Evolutionary conservation across 306 rosid genomes (phyloP).

Genomic region (Castanospermum australe): DNA sequence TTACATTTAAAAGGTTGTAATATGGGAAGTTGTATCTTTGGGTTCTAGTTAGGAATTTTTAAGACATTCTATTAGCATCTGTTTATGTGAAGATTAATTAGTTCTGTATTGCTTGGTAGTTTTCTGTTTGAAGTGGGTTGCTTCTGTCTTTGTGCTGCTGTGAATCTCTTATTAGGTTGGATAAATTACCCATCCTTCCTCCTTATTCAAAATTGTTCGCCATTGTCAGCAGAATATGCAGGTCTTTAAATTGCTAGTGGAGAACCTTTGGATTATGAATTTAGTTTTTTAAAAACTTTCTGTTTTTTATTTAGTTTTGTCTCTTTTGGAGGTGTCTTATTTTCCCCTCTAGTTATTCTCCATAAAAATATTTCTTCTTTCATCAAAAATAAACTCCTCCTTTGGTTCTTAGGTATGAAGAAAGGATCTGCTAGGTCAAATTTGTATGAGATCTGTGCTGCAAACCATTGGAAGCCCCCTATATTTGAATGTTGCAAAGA

Average conservation of each 20-base stretch:
- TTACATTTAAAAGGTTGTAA: neutral
- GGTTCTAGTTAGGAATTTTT: neutral
- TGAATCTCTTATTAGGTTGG: neutral
- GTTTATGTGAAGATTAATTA: neutral
- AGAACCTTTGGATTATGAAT: neutral
- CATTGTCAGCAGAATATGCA: neutral
- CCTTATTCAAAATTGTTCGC: neutral
- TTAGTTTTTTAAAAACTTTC: neutral
- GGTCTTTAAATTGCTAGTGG: neutral
- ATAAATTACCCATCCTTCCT: neutral
- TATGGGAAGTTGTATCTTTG: neutral
- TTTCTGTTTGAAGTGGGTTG: neutral
- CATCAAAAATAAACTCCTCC: neutral
- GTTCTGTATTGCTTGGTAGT: neutral
- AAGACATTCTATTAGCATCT: neutral
- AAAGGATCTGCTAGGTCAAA: constrained; percentile 46
- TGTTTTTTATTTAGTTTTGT: neutral
- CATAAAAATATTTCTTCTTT: neutral
- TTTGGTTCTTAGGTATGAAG: constrained; percentile 39
- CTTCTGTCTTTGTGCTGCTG: neutral
- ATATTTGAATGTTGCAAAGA: constrained; percentile 65
- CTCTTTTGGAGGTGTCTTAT: neutral
- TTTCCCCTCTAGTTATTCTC: neutral
- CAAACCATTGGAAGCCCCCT: constrained; percentile 61
- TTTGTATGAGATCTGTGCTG: constrained; percentile 55